Percentiles rank a stretch among this genome's conserved stretches.
Evolutionary conservation across 768 basidiomycete genomes (phyloP).

Genomic region (Suillus tomentosus): DNA sequence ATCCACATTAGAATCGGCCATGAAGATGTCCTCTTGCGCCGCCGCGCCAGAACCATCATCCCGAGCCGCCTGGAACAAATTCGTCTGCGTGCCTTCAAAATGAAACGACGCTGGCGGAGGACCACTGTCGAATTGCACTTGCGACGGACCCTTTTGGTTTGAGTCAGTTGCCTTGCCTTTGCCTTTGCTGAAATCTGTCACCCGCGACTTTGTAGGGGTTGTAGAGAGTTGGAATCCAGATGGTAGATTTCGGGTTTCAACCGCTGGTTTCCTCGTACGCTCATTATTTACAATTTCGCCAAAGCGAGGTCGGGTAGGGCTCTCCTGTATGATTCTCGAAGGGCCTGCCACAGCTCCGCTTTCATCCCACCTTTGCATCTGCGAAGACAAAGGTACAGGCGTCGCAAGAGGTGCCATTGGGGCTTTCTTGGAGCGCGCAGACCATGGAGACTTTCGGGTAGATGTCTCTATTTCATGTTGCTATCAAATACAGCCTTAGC

Average conservation of each 20-base stretch:
- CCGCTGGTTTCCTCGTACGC: constrained; percentile 19
- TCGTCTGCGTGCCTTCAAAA: constrained; percentile 24
- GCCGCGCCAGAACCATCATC: constrained; percentile 25
- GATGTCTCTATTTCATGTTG: constrained; percentile 69
- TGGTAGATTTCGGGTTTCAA: constrained; percentile 25
- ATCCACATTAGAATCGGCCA: constrained; percentile 20
- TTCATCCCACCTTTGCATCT: constrained; percentile 40
- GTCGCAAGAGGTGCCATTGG: constrained; percentile 41
- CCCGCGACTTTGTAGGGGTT: constrained; percentile 19
- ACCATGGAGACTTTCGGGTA: constrained; percentile 48
- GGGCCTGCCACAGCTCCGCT: constrained; percentile 27
- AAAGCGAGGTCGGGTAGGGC: constrained; percentile 41
- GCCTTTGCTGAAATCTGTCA: constrained; percentile 16
- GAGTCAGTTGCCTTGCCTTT: constrained; percentile 17
- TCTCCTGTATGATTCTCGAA: constrained; percentile 35
- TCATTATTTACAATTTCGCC: constrained; percentile 29
- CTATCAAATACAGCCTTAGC: constrained; percentile 37
- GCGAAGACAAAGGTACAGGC: constrained; percentile 41
- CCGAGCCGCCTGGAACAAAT: constrained; percentile 15
- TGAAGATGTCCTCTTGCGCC: constrained; percentile 15
- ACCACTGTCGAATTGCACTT: neutral
- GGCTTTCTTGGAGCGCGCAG: constrained; percentile 45
- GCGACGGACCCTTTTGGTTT: neutral
- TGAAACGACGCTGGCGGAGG: constrained; percentile 22
- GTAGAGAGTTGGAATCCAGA: constrained; percentile 28